A percentile compares a stretch with the other conserved stretches of the same genome.
Conservation (phyloP, 1,139 yeast genomes). For the Sugiyamaella grinbergsii region DNA sequence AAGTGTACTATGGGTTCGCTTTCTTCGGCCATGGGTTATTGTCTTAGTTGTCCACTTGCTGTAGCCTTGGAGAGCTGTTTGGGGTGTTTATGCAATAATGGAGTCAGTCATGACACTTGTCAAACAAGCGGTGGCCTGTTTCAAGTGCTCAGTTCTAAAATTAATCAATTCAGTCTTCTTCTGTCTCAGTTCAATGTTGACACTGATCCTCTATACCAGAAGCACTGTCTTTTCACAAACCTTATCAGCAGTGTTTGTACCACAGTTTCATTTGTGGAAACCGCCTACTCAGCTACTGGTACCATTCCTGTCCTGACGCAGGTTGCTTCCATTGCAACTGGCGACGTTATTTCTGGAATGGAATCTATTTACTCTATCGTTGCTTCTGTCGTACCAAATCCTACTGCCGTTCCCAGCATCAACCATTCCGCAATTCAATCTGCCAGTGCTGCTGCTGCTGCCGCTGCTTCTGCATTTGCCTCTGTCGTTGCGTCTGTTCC, state of each 20-base stretch:
- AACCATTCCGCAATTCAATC: constrained; percentile 13
- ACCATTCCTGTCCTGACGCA: constrained; percentile 9
- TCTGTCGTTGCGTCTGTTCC: constrained; percentile 2
- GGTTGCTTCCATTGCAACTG: constrained; percentile 14
- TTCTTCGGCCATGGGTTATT: constrained; percentile 10
- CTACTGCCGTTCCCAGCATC: constrained; percentile 13
- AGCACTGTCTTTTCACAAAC: constrained; percentile 6
- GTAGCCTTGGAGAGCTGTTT: constrained; percentile 9
- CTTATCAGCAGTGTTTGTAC: constrained; percentile 5
- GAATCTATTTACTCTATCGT: constrained; percentile 3
- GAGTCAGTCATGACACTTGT: not conserved
- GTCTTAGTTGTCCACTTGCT: constrained; percentile 8
- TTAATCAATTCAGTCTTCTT: constrained; percentile 10
- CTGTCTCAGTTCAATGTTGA: constrained; percentile 9
- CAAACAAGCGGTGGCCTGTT: not conserved
- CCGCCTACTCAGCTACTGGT: constrained; percentile 9
- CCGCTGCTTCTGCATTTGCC: constrained; percentile 6
- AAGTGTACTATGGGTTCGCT: not conserved
- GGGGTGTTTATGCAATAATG: not conserved
- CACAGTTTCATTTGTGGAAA: constrained; percentile 4
- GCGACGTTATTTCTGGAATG: constrained; percentile 2
- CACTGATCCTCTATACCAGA: constrained; percentile 1
- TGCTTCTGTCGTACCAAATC: constrained; percentile 14
- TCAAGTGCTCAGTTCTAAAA: constrained; percentile 10
- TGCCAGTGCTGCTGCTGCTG: not conserved